Percentiles rank a stretch among this genome's conserved stretches.
Evolutionary conservation across 768 basidiomycete species (phyloP).

Genomic region (Tricholoma saponaceum): DNA sequence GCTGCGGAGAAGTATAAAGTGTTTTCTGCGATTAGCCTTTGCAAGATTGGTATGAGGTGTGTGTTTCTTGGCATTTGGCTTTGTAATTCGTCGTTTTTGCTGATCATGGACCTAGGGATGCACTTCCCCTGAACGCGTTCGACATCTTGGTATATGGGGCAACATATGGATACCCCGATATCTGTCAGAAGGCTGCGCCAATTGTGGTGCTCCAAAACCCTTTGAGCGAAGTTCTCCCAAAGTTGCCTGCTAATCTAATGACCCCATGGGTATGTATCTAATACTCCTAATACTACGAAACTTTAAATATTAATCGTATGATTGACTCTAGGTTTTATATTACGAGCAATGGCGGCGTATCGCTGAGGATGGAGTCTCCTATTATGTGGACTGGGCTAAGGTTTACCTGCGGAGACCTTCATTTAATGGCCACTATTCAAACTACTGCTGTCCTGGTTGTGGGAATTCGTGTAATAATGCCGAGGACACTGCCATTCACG

Average conservation of each 20-base stretch:
- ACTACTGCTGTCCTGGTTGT: no score
- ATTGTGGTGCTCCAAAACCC: background rate
- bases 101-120: background rate
- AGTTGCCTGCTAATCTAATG: background rate
- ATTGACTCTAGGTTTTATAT: background rate
- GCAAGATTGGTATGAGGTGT: constrained; percentile 6
- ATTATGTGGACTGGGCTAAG: background rate
- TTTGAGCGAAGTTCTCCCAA: background rate
- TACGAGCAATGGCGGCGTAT: background rate
- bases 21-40: constrained; percentile 1
- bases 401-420: no score
- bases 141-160: background rate
- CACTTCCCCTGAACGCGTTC: background rate
- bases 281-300: no score
- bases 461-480: no score
- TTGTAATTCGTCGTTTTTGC: background rate
- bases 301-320: no score
- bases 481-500: background rate
- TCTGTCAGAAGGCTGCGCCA: background rate
- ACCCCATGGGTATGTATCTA: background rate
- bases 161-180: background rate
- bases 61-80: background rate
- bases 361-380: background rate
- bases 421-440: no score
- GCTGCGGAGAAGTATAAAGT: constrained; percentile 9